A percentile compares a stretch with the other conserved stretches of the same genome.
Conservation (phyloP, 345 rosid genomes). For the Salix purpurea region DNA sequence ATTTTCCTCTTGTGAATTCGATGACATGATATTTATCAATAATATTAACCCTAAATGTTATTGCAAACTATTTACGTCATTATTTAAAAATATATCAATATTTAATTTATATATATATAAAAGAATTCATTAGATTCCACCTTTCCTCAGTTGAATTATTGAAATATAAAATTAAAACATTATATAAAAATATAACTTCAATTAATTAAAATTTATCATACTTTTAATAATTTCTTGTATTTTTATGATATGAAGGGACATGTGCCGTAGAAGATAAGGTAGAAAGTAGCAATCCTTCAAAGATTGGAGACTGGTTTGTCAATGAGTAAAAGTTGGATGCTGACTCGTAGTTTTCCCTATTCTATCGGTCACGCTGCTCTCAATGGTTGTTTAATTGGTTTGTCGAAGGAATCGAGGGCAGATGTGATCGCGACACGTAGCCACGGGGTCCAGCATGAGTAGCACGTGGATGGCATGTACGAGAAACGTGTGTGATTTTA, state of each 20-base stretch:
- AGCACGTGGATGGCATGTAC: slow-evolving; percentile 26
- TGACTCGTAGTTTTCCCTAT: not conserved
- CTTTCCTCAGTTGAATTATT: too few species aligned
- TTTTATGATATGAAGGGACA: not conserved
- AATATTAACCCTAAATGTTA: too few species aligned
- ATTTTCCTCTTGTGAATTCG: too few species aligned
- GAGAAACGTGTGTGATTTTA: slow-evolving; percentile 12
- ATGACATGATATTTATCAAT: too few species aligned
- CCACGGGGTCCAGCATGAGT: not conserved
- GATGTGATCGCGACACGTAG: slow-evolving; percentile 9
- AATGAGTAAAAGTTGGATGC: not conserved
- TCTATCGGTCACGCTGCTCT: too few species aligned
- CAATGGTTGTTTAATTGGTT: not conserved
- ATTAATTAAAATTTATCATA: not conserved
- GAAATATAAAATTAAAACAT: too few species aligned
- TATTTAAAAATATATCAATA: too few species aligned
- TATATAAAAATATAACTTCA: too few species aligned
- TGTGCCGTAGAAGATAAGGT: not conserved
- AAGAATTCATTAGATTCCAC: too few species aligned
- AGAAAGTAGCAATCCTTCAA: not conserved
- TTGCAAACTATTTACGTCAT: too few species aligned
- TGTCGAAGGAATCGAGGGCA: not conserved
- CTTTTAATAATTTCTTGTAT: not conserved
- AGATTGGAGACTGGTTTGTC: not conserved
- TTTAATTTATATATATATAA: too few species aligned